Evolutionary conservation across 257 asterid species (phyloP).

Genomic region (Osmanthus fragrans): DNA sequence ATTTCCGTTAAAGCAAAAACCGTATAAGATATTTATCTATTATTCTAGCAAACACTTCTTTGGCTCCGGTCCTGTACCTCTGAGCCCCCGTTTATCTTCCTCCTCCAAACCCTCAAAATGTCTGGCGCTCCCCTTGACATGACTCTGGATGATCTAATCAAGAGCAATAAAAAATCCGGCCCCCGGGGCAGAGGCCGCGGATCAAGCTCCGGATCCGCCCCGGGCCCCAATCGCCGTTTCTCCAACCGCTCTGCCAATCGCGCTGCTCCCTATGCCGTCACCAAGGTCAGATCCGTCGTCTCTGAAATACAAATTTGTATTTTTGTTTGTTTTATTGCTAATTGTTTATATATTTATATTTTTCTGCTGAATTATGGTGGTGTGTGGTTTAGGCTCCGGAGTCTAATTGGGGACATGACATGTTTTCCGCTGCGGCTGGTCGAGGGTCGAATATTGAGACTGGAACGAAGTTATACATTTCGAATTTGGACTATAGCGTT

Average conservation of each 20-base stretch:
- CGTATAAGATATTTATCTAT: background rate
- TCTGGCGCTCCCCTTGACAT: conserved; percentile 84
- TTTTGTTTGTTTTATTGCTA: background rate
- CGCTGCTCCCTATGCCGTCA: conserved; percentile 57
- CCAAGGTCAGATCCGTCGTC: conserved; percentile 66
- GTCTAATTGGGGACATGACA: conserved; percentile 76
- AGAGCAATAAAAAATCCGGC: conserved; percentile 71
- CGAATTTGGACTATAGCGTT: conserved; percentile 90
- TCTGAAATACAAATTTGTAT: background rate
- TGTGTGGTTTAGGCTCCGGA: conserved; percentile 76
- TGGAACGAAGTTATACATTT: conserved; percentile 89
- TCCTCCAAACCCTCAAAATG: conserved; percentile 40
- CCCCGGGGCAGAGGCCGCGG: conserved; percentile 57
- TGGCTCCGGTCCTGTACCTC: background rate
- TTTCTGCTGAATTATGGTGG: conserved; percentile 16
- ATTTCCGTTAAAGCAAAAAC: background rate
- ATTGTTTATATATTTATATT: background rate
- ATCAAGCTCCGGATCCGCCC: conserved; percentile 41
- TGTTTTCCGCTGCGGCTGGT: conserved; percentile 52
- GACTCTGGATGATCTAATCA: conserved; percentile 92
- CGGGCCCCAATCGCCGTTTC: conserved; percentile 79
- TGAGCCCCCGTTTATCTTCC: background rate
- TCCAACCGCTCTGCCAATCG: conserved; percentile 67
- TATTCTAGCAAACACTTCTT: background rate
- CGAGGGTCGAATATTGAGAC: conserved; percentile 81